Percentiles rank a stretch among this genome's conserved stretches.
Conservation (phyloP, 169 alveolate genomes). For the Plasmodium vivax region DNA sequence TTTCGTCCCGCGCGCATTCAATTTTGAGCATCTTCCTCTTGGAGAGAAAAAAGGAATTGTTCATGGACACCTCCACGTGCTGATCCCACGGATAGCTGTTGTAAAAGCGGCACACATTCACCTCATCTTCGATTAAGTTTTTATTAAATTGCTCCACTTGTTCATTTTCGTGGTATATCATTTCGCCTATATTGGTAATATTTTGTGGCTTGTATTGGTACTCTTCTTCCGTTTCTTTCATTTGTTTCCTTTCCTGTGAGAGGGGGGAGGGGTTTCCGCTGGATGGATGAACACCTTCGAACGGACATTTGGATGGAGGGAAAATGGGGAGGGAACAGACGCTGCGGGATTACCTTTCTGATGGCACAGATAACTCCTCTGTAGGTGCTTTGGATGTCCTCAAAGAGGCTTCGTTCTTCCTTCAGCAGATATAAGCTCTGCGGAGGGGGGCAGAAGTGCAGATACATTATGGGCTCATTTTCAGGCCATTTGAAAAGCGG, state of each 20-base stretch:
- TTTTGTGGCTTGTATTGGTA: slow-evolving; percentile 37
- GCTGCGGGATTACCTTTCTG: slow-evolving; percentile 9
- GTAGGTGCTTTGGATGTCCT: slow-evolving; percentile 27
- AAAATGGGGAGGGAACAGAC: not conserved
- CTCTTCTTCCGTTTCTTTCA: slow-evolving; percentile 32
- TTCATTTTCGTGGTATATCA: slow-evolving; percentile 54
- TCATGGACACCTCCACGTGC: slow-evolving; percentile 36
- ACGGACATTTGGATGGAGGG: not conserved
- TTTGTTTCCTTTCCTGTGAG: slow-evolving; percentile 19
- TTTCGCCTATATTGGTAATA: slow-evolving; percentile 31
- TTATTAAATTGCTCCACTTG: slow-evolving; percentile 29
- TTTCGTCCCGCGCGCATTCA: slow-evolving; percentile 43
- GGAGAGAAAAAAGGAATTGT: slow-evolving; percentile 26
- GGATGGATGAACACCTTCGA: not conserved
- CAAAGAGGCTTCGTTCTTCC: slow-evolving; percentile 38
- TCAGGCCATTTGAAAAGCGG: not conserved
- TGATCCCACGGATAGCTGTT: slow-evolving; percentile 49
- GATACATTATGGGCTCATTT: not conserved
- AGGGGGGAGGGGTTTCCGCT: not conserved
- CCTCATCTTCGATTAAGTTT: slow-evolving; percentile 34
- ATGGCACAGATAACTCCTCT: slow-evolving; percentile 42
- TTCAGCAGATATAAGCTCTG: slow-evolving; percentile 16
- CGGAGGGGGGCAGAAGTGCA: not conserved
- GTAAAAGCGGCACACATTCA: slow-evolving; percentile 32
- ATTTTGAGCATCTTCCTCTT: slow-evolving; percentile 32